Conservation (phyloP, 805 yeast genomes). For the Kluyveromyces nonfermentans region DNA sequence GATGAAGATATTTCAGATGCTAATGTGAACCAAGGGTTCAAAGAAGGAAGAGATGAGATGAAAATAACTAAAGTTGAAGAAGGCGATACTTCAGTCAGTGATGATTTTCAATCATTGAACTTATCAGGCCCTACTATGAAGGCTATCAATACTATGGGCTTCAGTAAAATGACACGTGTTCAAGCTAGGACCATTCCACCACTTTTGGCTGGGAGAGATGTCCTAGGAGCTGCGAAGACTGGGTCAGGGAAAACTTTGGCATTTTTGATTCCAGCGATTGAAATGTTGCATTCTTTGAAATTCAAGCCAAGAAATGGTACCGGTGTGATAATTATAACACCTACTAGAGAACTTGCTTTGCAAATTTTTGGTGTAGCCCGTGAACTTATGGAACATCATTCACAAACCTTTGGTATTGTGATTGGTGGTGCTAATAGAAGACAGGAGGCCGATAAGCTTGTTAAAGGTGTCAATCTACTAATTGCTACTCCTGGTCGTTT, state of each 20-base stretch:
- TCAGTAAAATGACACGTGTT: conserved; percentile 83
- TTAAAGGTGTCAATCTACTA: conserved; percentile 85
- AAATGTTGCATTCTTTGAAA: conserved; percentile 76
- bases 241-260: conserved; percentile 98
- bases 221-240: conserved; percentile 98
- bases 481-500: conserved; percentile 98
- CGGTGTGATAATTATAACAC: conserved; percentile 91
- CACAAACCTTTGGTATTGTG: conserved; percentile 92
- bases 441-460: conserved; percentile 91
- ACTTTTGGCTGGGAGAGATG: conserved; percentile 90
- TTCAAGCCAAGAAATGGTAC: conserved; percentile 98
- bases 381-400: conserved; percentile 80
- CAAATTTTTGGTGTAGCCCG: conserved; percentile 98
- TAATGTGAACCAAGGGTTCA: neutral
- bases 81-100: conserved; percentile 9
- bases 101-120: conserved; percentile 40
- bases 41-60: neutral
- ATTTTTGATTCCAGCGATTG: conserved; percentile 91
- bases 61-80: neutral
- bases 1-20: neutral
- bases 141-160: conserved; percentile 84
- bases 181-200: conserved; percentile 97
- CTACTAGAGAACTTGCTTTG: conserved; percentile 94
- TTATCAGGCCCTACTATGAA: conserved; percentile 75
- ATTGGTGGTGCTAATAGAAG: conserved; percentile 98